Conservation (phyloP, 2,329 filamentous ascomycete genomes). For the Fusarium tanahbumbuense region DNA sequence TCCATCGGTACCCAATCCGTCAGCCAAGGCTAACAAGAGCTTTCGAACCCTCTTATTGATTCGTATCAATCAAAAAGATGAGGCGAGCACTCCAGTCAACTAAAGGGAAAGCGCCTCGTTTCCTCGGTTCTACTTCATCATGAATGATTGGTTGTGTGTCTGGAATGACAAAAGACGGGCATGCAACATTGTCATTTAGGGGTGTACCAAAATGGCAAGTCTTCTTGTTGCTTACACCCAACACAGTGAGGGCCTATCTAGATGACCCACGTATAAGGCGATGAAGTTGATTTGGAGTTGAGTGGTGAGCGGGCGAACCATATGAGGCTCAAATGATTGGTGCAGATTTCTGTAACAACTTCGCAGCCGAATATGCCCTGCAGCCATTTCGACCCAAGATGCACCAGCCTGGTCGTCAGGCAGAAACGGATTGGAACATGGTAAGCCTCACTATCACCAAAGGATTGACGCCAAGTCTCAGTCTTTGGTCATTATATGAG, state of each 20-base stretch:
- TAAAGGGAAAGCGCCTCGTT: slow-evolving; percentile 2
- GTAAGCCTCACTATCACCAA: not conserved
- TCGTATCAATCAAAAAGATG: not conserved
- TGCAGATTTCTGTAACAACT: slow-evolving; percentile 9
- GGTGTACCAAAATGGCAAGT: not conserved
- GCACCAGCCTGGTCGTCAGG: slow-evolving; percentile 22
- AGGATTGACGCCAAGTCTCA: not conserved
- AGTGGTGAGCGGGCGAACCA: slow-evolving; percentile 31
- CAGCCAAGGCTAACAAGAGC: slow-evolving; percentile 5
- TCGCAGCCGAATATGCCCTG: slow-evolving; percentile 7
- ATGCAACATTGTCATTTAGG: slow-evolving; percentile 4
- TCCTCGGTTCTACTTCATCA: not conserved
- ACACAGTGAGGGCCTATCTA: not conserved
- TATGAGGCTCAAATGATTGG: slow-evolving; percentile 36
- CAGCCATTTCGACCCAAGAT: slow-evolving; percentile 19
- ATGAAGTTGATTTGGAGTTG: slow-evolving; percentile 12
- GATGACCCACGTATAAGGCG: slow-evolving; percentile 21
- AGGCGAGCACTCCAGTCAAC: not conserved
- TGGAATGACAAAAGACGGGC: not conserved
- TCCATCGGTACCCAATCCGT: slow-evolving; percentile 1
- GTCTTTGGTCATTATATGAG: not conserved
- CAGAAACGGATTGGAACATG: slow-evolving; percentile 20
- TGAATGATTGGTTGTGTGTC: slow-evolving; percentile 11
- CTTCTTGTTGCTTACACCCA: not conserved
- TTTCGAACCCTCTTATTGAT: not conserved